Base-by-base conservation (phyloP, 192 early-diverging fungal species). In the Coemansia erecta region DNA sequence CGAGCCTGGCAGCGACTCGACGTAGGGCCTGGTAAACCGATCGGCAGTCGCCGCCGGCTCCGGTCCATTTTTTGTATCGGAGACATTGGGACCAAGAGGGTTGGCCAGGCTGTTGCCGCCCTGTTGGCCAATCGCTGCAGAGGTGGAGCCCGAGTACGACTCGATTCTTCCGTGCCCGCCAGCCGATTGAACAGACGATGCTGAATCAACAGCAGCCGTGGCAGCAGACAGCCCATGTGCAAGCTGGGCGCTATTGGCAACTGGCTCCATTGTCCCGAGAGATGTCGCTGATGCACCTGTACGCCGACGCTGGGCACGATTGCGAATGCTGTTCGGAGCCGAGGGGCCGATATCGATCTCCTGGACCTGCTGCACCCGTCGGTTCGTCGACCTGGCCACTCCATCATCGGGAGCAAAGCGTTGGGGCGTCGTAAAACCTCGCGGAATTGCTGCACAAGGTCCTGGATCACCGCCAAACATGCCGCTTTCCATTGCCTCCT, bases 1-100 rank as follows among this genome's bases (percentile, higher is more conserved):
- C 8, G 70, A 56, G 6, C 77, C 77, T 22, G 77, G 77, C 51
- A 60, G 19, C 7, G 62, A 23, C 53, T 79, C 77, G 1, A 79
- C 70, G 26, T 41, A 64, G 19, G 70, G 41, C n/a, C 55, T 62
- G 9, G 54, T n/a, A 33, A 78, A 78, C 41, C 58, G 21, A 24
- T 72, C 70, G 1, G 64, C 21, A 15, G 35, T 14, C 10, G 53
- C 22, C n/a, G 40, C 8, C 18, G 35, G 10, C 18, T 53, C 28
- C 12, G 21, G 19, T 9, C 4, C 48, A 12, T 11, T 23, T 1
- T 18, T 50, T 18, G 48, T 50, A 11, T 22, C 48, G 12, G 12
- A 4, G 48, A 19, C 48, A 46, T 46, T 46, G 23, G 48, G 4
- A 3, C 43, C 43, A 3, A 45, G 15, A 18, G 4, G n/a, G 40